These are phyloP conservation scores for Fusarium nygamai DNA, from an alignment of 2,329 filamentous ascomycete species.

Conservation along the genomic window DNA sequence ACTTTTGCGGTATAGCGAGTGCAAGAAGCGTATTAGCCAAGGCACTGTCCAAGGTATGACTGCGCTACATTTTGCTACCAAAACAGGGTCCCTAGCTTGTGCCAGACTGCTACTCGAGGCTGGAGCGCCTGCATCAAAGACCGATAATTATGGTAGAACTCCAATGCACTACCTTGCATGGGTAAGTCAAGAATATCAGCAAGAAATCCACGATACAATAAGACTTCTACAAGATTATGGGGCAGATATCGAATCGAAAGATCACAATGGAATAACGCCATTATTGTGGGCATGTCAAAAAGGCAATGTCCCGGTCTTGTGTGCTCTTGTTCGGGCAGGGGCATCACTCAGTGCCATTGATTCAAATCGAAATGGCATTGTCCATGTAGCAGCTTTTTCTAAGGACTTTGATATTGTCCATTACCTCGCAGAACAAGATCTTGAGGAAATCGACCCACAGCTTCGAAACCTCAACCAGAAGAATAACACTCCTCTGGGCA, in stretches of 20 bases:
- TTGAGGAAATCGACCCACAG: not conserved
- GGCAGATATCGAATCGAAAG: not conserved
- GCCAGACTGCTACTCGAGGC: constrained; percentile 14
- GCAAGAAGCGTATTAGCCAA: not conserved
- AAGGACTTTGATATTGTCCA: not conserved
- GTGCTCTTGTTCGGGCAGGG: not conserved
- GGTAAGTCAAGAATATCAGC: rapidly evolving
- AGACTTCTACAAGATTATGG: not conserved
- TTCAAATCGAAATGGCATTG: rapidly evolving
- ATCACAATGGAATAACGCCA: rapidly evolving
- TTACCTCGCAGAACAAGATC: not conserved
- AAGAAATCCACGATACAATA: rapidly evolving
- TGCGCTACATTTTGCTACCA: not conserved
- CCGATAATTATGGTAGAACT: rapidly evolving
- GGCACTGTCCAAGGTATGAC: rapidly evolving
- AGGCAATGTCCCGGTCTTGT: not conserved
- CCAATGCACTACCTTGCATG: not conserved
- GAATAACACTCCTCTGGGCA: not conserved
- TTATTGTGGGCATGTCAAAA: rapidly evolving
- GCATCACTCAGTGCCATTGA: not conserved
- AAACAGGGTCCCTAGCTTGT: rapidly evolving
- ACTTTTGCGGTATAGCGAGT: not conserved
- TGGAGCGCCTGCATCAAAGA: not conserved
- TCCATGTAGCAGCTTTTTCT: rapidly evolving
- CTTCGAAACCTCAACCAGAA: rapidly evolving